phyloP scores from a whole-genome alignment of 441 rosid genomes.

The Populus hybrid region DNA sequence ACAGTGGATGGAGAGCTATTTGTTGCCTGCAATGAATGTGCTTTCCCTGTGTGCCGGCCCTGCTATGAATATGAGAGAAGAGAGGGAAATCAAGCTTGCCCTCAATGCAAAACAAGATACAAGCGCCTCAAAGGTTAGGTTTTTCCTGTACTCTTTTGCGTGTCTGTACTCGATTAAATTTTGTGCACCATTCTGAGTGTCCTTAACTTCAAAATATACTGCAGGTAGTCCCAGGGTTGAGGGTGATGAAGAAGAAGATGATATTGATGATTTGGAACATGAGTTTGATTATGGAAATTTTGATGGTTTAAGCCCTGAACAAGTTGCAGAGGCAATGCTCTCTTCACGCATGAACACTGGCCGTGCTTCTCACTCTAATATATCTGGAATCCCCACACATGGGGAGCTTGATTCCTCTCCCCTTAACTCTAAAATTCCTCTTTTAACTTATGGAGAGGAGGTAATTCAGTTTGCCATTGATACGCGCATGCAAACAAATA shows the following conservation, averaged over 20 bases:
- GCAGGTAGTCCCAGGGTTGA: slow-evolving; percentile 77
- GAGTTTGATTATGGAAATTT: slow-evolving; percentile 52
- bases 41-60: slow-evolving; percentile 75
- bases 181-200: not conserved
- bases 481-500: slow-evolving; percentile 54
- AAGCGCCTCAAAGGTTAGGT: slow-evolving; percentile 65
- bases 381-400: slow-evolving; percentile 38
- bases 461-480: slow-evolving; percentile 48
- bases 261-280: slow-evolving; percentile 64
- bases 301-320: slow-evolving; percentile 41
- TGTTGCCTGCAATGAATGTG: slow-evolving; percentile 91
- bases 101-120: slow-evolving; percentile 80
- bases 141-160: slow-evolving; percentile 76
- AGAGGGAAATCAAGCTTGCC: slow-evolving; percentile 80
- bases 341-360: slow-evolving; percentile 41
- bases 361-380: slow-evolving; percentile 30
- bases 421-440: slow-evolving; percentile 46
- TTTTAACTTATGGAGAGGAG: slow-evolving; percentile 60
- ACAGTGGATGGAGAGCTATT: slow-evolving; percentile 61
- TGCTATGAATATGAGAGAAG: slow-evolving; percentile 85
- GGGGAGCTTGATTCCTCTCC: slow-evolving; percentile 48
- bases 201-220: slow-evolving; percentile 10
- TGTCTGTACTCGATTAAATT: not conserved
- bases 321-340: slow-evolving; percentile 44
- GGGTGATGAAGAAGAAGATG: slow-evolving; percentile 86